These are phyloP conservation scores for Setaria italica DNA, from an alignment of 202 grass and related monocot species.

Conservation along the genomic window DNA sequence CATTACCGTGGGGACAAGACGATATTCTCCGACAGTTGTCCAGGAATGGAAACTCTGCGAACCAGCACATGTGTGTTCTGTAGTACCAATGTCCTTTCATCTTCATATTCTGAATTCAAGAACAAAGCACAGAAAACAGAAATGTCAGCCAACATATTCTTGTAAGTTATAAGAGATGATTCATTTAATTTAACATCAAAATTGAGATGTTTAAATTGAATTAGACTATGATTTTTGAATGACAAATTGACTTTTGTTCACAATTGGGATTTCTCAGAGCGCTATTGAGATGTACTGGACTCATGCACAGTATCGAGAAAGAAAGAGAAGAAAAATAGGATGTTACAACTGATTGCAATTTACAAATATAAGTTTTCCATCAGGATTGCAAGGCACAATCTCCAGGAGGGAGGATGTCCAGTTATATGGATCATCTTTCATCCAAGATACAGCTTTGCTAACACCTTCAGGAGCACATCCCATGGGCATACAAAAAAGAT, in stretches of 20 bases:
- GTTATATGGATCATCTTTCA: not conserved
- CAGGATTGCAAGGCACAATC: not conserved
- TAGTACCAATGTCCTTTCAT: constrained; percentile 56
- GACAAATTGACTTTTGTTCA: constrained; percentile 28
- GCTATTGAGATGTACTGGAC: constrained; percentile 8
- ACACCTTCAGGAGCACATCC: constrained; percentile 21
- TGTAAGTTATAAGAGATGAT: not conserved
- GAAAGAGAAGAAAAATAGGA: not conserved
- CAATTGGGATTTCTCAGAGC: not conserved
- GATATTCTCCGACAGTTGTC: constrained; percentile 54
- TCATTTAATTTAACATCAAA: constrained; percentile 29
- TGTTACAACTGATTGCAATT: not conserved
- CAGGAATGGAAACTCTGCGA: constrained; percentile 49
- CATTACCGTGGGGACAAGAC: constrained; percentile 51
- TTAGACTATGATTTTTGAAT: not conserved
- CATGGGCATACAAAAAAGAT: not conserved
- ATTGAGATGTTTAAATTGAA: not conserved
- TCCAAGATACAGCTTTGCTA: not conserved
- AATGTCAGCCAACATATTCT: constrained; percentile 27
- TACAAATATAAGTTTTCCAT: not conserved
- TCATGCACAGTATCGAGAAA: not conserved
- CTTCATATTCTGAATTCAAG: constrained; percentile 70
- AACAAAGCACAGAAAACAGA: constrained; percentile 43
- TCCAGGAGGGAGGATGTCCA: not conserved
- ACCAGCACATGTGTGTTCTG: constrained; percentile 68